Percentiles rank a stretch among this genome's conserved stretches.
These are phyloP conservation scores for Amphicarpaea edgeworthii DNA, from an alignment of 306 rosid genomes.

Conservation along the genomic window DNA sequence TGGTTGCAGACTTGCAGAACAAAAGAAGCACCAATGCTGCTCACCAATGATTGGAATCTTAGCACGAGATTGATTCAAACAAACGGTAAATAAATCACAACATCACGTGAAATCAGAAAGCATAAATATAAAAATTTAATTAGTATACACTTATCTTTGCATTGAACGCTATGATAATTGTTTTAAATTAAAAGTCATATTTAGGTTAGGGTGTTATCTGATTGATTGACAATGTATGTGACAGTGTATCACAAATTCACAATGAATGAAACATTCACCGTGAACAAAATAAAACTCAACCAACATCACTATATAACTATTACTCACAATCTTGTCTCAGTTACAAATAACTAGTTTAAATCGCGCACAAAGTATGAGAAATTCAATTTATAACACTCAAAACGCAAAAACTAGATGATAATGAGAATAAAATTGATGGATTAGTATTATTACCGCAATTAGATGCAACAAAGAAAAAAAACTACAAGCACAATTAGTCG, in stretches of 20 bases:
- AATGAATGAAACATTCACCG: too few relatives aligned
- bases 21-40: constrained; percentile 14
- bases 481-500: background rate
- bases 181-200: background rate
- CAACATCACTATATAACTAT: too few relatives aligned
- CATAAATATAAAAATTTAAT: background rate
- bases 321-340: too few relatives aligned
- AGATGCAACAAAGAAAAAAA: constrained; percentile 28
- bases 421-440: background rate
- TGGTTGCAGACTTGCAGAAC: background rate
- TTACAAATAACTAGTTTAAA: constrained; percentile 10
- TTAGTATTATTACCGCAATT: background rate
- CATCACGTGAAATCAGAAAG: background rate
- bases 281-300: too few relatives aligned
- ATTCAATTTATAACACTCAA: background rate
- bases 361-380: background rate
- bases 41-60: constrained; percentile 1
- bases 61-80: background rate
- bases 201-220: background rate
- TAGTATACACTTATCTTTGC: background rate
- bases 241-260: too few relatives aligned
- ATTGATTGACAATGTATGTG: too few relatives aligned
- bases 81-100: background rate
- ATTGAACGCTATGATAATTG: background rate
- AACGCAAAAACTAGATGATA: background rate